These are phyloP conservation scores for Eucommia ulmoides DNA, from an alignment of 257 asterid species.

Conservation along the genomic window DNA sequence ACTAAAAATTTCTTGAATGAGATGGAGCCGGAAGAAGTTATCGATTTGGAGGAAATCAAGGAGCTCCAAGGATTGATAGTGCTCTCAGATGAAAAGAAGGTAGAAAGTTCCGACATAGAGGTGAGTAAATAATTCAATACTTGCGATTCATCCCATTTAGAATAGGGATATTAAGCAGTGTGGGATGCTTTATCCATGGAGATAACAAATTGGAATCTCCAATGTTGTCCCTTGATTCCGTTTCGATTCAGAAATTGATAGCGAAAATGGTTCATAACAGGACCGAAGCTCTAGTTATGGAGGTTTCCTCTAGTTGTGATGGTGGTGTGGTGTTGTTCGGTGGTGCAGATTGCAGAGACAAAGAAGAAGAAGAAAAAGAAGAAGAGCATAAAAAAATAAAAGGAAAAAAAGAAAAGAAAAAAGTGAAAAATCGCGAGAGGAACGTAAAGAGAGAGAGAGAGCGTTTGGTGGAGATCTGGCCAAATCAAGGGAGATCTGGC, in stretches of 20 bases:
- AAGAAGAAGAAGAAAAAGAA: too few species aligned
- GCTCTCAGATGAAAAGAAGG: constrained; percentile 30
- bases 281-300: constrained; percentile 84
- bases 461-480: too few species aligned
- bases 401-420: too few species aligned
- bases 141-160: constrained; percentile 33
- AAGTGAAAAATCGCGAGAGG: too few species aligned
- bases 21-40: constrained; percentile 81
- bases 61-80: constrained; percentile 54
- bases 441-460: too few species aligned
- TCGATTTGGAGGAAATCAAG: constrained; percentile 81
- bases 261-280: constrained; percentile 89
- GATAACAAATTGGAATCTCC: constrained; percentile 63
- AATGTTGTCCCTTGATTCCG: constrained; percentile 45
- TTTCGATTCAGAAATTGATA: constrained; percentile 72
- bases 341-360: too few species aligned
- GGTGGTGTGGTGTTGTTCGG: too few species aligned
- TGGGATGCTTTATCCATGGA: constrained; percentile 62
- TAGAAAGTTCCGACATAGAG: constrained; percentile 43
- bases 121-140: constrained; percentile 25
- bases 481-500: too few species aligned
- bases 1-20: constrained; percentile 33
- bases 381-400: too few species aligned
- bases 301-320: constrained; percentile 62
- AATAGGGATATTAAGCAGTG: constrained; percentile 83